Evolutionary conservation across 179 eudicot genomes (phyloP).

Genomic region (Pouteria campechiana): DNA sequence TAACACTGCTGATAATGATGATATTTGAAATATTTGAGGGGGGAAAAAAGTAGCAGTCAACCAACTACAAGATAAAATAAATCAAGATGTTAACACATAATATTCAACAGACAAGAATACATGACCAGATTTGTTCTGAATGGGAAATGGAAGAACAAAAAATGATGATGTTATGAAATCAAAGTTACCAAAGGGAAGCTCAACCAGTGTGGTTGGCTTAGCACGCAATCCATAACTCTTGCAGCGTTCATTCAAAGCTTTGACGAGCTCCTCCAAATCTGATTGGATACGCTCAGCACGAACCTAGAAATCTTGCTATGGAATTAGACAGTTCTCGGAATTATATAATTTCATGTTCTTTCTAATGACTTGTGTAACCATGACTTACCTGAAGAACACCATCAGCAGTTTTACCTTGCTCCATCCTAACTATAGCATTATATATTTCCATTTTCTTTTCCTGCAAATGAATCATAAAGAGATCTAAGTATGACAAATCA

Average conservation of each 20-base stretch:
- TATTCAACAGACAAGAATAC: too few relatives aligned
- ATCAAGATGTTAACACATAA: too few relatives aligned
- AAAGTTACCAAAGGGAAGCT: conserved; percentile 91
- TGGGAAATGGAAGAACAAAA: too few relatives aligned
- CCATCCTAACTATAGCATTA: conserved; percentile 75
- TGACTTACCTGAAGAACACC: conserved; percentile 51
- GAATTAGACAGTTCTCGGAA: neutral
- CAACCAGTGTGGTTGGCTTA: conserved; percentile 79
- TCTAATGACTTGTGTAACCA: neutral
- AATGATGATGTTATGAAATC: too few relatives aligned
- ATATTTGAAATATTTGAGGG: too few relatives aligned
- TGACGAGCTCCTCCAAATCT: conserved; percentile 75
- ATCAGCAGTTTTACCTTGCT: conserved; percentile 60
- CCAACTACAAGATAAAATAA: too few relatives aligned
- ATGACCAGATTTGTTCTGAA: too few relatives aligned
- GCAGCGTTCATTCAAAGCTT: conserved; percentile 86
- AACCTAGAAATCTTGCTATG: conserved; percentile 30
- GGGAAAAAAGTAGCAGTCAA: too few relatives aligned
- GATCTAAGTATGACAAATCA: neutral
- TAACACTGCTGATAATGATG: too few relatives aligned
- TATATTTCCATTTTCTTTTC: conserved; percentile 96
- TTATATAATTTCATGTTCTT: too few relatives aligned
- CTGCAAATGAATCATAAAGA: conserved; percentile 19
- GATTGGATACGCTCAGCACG: conserved; percentile 56
- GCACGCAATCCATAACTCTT: conserved; percentile 88